Evolutionary conservation across 805 yeast genomes (phyloP), one percentile per base, ranked within the genome.

Genomic region (Cyberlindnera bimundalis): DNA sequence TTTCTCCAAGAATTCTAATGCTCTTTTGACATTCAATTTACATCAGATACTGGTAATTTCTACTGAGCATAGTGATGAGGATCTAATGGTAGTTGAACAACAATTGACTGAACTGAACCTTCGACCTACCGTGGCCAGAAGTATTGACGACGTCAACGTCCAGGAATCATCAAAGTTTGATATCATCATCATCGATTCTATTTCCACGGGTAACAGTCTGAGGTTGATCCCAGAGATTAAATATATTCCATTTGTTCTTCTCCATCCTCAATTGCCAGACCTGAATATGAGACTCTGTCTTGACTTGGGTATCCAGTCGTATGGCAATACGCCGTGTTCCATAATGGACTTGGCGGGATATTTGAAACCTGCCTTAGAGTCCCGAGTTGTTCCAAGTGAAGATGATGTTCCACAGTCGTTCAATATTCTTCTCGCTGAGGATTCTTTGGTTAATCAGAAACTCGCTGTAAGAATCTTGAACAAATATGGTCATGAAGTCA

Each of bases 291-390:
- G 87, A 61, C 72, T 80, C 26, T 88, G 96, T 61, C 71, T 87
- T 32, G 95, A 88, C 58, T 68, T 87, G 48, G 96, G 95, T 52
- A 86, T 87, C 40, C 82, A 91, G 7, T 82, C 93, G 0, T 86
- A 84, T 59, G 96, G 96, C 35, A 87, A 85, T 57, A 84, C 91
- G 1, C 96, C 96, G 16, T 86, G 95, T 56, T 77, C 90, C 0
- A 77, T 81, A 6, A 76, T 82, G 35, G 96, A 88, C 54, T 68
- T 87, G 51, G 95, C 93, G 3, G 82, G 87, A 36, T 85, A 87
- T 14, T 71, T 87, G 55, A 79, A 86, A 37, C 95, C 96, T 2
- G 96, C 95, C 0, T 65, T 87, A 42, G 96, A 87, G 57, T 79
- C 88, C 13, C 72, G 93, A 43, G 82, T 88, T 0, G 84, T 87